A percentile compares a stretch with the other conserved stretches of the same genome.
Conservation (phyloP, 805 yeast species). For the Pichia membranifaciens region DNA sequence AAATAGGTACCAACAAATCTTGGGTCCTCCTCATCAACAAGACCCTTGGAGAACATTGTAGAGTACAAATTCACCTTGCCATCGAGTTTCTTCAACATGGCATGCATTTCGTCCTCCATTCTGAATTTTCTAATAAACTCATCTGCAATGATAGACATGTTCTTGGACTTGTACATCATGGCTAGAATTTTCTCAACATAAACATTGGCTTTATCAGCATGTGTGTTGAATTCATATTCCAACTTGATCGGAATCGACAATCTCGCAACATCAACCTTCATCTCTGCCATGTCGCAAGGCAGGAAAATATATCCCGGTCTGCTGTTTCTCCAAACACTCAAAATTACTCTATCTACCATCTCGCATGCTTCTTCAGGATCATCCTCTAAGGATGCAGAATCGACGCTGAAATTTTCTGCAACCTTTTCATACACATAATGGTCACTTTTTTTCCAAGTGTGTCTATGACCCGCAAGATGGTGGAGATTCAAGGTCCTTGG, state of each 20-base stretch:
- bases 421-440: conserved; percentile 61
- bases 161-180: conserved; percentile 32
- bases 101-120: conserved; percentile 26
- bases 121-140: conserved; percentile 37
- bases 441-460: conserved; percentile 51
- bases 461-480: conserved; percentile 52
- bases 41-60: conserved; percentile 36
- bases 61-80: conserved; percentile 36
- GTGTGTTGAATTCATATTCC: conserved; percentile 15
- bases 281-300: conserved; percentile 65
- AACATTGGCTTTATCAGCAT: conserved; percentile 16
- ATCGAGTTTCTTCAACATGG: conserved; percentile 29
- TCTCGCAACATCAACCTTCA: conserved; percentile 36
- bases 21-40: conserved; percentile 34
- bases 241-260: conserved; percentile 31
- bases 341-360: conserved; percentile 67
- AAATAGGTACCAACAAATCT: conserved; percentile 42
- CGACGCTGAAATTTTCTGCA: conserved; percentile 50
- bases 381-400: conserved; percentile 41
- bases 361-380: conserved; percentile 44
- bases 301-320: conserved; percentile 82
- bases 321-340: conserved; percentile 46
- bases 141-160: conserved; percentile 39
- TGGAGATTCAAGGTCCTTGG: conserved; percentile 34
- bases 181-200: conserved; percentile 31